phyloP scores from a whole-genome alignment of 306 rosid genomes.

The Vigna nakashimae region DNA sequence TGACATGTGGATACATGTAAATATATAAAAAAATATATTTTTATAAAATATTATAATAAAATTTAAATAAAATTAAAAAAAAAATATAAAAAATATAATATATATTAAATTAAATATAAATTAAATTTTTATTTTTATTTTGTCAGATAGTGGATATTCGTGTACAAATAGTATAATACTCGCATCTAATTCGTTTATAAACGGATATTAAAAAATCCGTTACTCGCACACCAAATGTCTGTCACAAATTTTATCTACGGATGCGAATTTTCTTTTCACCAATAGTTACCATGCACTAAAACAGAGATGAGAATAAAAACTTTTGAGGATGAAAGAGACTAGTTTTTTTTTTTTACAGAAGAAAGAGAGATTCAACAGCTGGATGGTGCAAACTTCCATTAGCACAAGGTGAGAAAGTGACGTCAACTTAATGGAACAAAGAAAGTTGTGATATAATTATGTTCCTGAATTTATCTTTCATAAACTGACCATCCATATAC shows the following conservation, averaged over 20 bases:
- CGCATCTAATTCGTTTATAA: accelerated
- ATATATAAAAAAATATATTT: no score
- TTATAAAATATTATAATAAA: no score
- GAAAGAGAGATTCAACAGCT: slow-evolving; percentile 26
- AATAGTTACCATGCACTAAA: neutral
- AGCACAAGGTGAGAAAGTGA: neutral
- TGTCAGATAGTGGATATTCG: accelerated
- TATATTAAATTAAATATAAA: no score
- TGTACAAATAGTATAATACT: no score
- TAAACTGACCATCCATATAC: neutral
- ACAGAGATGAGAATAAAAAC: neutral
- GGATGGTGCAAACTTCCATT: slow-evolving; percentile 16
- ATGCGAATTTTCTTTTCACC: no score
- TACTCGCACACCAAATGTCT: no score
- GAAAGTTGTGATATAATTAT: neutral
- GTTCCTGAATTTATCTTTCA: neutral
- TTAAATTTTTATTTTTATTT: no score
- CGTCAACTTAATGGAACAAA: slow-evolving; percentile 24
- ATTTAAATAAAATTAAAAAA: no score
- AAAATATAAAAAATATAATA: no score
- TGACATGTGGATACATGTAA: no score
- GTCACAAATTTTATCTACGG: accelerated
- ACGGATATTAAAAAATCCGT: no score
- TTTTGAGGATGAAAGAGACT: neutral
- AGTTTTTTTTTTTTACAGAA: no score